Conservation (phyloP, 164 flowering plant genomes). For the Aristolochia californica region DNA sequence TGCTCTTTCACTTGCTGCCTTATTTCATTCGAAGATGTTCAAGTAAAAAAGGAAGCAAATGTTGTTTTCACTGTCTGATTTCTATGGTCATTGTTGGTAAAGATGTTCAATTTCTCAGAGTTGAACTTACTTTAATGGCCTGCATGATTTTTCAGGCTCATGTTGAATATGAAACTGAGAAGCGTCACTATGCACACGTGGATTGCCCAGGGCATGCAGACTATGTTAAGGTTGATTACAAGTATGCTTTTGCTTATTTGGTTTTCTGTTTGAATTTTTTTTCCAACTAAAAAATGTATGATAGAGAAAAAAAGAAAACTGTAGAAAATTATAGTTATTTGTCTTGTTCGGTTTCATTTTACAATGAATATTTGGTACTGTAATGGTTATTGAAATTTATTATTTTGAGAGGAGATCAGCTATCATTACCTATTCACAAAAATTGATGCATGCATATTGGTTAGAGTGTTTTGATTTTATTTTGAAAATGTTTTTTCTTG, state of each 20-base stretch:
- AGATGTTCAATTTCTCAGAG: too few species aligned
- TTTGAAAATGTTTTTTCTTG: too few species aligned
- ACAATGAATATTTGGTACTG: neutral
- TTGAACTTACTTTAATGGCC: too few species aligned
- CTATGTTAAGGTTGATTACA: constrained; percentile 66
- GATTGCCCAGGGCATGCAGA: constrained; percentile 99
- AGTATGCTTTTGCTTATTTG: neutral
- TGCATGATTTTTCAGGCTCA: constrained; percentile 57
- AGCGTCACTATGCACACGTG: constrained; percentile 95
- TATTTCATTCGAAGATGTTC: neutral
- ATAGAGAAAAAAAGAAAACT: too few species aligned
- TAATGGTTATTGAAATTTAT: too few species aligned
- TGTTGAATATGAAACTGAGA: constrained; percentile 93
- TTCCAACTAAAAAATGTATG: neutral
- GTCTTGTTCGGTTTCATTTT: neutral
- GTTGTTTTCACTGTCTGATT: neutral
- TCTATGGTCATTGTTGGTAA: too few species aligned
- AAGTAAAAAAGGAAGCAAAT: neutral
- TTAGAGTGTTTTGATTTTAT: too few species aligned
- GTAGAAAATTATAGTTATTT: neutral
- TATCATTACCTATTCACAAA: too few species aligned
- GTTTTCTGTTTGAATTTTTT: neutral
- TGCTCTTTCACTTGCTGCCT: constrained; percentile 4
- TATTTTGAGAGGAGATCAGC: too few species aligned
- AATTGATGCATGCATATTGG: too few species aligned